Evolutionary conservation across 176 grass and related monocot species (phyloP).

Genomic region (Eleusine indica): DNA sequence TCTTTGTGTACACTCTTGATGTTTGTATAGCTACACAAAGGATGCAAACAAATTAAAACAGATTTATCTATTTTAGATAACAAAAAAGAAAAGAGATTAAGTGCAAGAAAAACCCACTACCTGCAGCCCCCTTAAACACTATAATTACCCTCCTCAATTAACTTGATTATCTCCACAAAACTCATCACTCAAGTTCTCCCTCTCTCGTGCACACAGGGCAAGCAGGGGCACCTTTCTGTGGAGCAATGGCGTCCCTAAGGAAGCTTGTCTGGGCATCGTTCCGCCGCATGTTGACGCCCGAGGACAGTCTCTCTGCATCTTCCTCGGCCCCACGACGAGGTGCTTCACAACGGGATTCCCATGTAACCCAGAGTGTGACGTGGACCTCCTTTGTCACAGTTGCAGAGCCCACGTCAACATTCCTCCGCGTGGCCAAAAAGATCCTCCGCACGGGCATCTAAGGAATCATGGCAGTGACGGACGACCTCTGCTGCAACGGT

Average conservation of each 20-base stretch:
- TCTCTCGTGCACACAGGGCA: background rate
- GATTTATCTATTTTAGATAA: too few relatives aligned
- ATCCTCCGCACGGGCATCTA: background rate
- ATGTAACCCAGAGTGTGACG: slow-evolving; percentile 25
- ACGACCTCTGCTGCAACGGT: background rate
- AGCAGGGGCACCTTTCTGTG: background rate
- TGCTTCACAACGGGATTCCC: too few relatives aligned
- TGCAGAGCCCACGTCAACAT: background rate
- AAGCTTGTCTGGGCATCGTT: background rate
- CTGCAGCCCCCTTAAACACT: background rate
- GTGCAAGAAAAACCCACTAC: too few relatives aligned
- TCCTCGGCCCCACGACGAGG: background rate
- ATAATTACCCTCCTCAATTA: background rate
- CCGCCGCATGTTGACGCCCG: background rate
- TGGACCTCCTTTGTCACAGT: slow-evolving; percentile 51
- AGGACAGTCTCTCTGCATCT: background rate
- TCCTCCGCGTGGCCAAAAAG: slow-evolving; percentile 18
- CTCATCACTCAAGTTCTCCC: background rate
- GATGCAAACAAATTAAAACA: too few relatives aligned
- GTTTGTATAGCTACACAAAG: too few relatives aligned
- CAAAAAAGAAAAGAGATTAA: too few relatives aligned
- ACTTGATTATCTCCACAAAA: background rate
- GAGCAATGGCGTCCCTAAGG: background rate
- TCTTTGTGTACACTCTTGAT: too few relatives aligned
- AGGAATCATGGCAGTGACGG: background rate